These are phyloP conservation scores for Pseudoneurospora amorphoporcata DNA, from an alignment of 495 filamentous ascomycete genomes.

Conservation along the genomic window DNA sequence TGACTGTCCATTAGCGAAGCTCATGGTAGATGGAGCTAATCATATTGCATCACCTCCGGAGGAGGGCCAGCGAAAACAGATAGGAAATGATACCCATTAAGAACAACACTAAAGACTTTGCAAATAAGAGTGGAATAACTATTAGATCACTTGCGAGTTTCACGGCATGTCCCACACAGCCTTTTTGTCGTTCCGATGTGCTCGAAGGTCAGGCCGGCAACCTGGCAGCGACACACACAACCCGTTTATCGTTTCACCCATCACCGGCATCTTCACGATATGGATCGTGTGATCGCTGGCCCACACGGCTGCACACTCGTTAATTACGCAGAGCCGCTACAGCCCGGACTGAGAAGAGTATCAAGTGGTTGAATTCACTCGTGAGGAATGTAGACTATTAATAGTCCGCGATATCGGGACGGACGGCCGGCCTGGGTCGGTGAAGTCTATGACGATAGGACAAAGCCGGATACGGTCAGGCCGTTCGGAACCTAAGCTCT, in stretches of 20 bases:
- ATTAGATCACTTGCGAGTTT: neutral
- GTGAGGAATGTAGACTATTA: neutral
- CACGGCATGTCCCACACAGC: neutral
- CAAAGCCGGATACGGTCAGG: neutral
- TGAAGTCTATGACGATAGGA: neutral
- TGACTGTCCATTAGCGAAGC: neutral
- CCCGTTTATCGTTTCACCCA: neutral
- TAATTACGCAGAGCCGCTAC: neutral
- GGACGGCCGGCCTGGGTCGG: neutral
- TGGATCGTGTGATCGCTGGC: neutral
- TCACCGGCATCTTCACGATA: neutral
- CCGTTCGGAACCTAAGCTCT: neutral
- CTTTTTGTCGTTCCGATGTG: neutral
- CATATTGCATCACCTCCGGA: neutral
- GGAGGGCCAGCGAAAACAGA: neutral
- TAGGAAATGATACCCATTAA: neutral
- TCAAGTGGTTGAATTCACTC: neutral
- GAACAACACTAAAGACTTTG: neutral
- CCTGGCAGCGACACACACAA: neutral
- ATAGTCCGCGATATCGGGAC: neutral
- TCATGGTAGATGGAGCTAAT: neutral
- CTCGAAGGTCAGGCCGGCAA: neutral
- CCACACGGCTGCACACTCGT: neutral
- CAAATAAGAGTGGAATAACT: neutral
- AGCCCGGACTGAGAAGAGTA: neutral